A percentile compares a stretch with the other conserved stretches of the same genome.
Conservation (phyloP, 805 yeast genomes). For the Hanseniaspora lindneri region DNA sequence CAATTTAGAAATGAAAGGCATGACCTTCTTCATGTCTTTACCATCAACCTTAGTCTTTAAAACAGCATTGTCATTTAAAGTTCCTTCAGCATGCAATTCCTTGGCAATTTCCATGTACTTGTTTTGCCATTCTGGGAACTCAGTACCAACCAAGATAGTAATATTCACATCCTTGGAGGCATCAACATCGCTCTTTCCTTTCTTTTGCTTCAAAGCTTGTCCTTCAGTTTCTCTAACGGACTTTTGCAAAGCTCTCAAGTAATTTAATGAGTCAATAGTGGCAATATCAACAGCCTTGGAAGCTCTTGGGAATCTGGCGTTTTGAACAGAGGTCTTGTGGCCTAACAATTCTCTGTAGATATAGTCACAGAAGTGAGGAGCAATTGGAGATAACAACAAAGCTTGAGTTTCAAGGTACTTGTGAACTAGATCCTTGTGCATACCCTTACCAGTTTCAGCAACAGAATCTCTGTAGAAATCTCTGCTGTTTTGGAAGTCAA, state of each 20-base stretch:
- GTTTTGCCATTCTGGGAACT: conserved; percentile 90
- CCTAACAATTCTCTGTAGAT: conserved; percentile 73
- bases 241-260: conserved; percentile 67
- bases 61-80: conserved; percentile 51
- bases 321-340: conserved; percentile 54
- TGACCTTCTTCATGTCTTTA: conserved; percentile 91
- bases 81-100: conserved; percentile 53
- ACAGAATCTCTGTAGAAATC: conserved; percentile 85
- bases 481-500: conserved; percentile 89
- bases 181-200: conserved; percentile 73
- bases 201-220: conserved; percentile 61
- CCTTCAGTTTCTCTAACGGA: conserved; percentile 90
- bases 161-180: conserved; percentile 58
- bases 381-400: conserved; percentile 75
- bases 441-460: conserved; percentile 29
- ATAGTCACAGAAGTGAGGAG: conserved; percentile 92
- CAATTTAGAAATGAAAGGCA: conserved; percentile 86
- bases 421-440: conserved; percentile 74
- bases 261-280: conserved; percentile 56
- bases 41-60: conserved; percentile 55
- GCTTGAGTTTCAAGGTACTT: conserved; percentile 81
- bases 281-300: conserved; percentile 50
- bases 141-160: conserved; percentile 58
- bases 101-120: conserved; percentile 70
- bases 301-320: conserved; percentile 71